Conservation (phyloP, 768 basidiomycete species). For the Russula lepida region DNA sequence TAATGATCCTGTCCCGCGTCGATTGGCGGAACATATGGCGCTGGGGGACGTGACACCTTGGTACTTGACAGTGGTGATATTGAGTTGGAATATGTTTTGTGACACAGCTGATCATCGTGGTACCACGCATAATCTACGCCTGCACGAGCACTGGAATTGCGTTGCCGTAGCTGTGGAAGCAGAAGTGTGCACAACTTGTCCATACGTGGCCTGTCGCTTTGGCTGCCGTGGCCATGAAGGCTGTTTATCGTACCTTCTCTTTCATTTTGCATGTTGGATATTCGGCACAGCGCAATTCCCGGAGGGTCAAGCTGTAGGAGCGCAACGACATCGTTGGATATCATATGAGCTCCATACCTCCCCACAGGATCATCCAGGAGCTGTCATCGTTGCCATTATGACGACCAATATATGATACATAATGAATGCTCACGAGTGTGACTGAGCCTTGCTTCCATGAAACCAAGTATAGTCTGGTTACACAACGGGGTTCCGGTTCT, state of each 20-base stretch:
- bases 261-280: background rate
- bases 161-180: background rate
- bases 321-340: constrained; percentile 4
- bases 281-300: background rate
- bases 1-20: background rate
- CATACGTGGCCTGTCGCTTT: background rate
- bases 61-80: too few species aligned
- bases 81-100: background rate
- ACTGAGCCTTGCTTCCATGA: constrained; percentile 6
- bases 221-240: background rate
- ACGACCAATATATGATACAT: background rate
- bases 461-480: background rate
- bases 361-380: background rate
- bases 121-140: too few species aligned
- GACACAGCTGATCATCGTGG: too few species aligned
- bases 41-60: background rate
- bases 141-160: background rate
- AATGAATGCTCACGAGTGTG: background rate
- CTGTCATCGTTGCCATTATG: background rate
- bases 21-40: background rate
- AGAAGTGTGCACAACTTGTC: background rate
- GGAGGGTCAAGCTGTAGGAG: background rate
- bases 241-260: background rate
- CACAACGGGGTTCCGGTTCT: background rate
- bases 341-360: background rate